These are phyloP conservation scores for Anthoceros angustus DNA, from an alignment of 225 moss, liverwort and hornwort species.

Conservation along the genomic window DNA sequence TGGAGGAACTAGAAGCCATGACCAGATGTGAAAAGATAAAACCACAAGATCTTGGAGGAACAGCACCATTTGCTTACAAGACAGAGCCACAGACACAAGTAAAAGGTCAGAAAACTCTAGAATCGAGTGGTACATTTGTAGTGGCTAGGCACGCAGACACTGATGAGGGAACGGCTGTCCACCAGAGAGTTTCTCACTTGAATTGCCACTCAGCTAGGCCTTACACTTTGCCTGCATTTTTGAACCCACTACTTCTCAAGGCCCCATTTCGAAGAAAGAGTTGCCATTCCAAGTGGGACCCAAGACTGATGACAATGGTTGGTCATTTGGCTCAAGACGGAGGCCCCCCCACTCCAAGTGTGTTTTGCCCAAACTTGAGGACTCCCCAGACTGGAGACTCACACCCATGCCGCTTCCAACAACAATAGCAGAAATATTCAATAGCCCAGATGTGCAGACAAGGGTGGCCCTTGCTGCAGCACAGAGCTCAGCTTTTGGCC, in stretches of 20 bases:
- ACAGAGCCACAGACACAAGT: not conserved
- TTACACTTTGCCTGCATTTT: not conserved
- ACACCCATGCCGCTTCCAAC: not conserved
- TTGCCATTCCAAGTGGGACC: not conserved
- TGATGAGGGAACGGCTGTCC: no score
- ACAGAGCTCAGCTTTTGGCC: no score
- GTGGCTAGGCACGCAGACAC: not conserved
- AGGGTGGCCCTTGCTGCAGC: no score
- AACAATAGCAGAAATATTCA: not conserved
- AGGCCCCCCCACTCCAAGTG: not conserved
- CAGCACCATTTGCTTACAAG: not conserved
- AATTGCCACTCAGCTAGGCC: not conserved
- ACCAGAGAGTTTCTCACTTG: not conserved
- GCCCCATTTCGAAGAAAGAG: not conserved
- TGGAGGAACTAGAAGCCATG: not conserved
- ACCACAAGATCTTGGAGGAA: conserved; percentile 1
- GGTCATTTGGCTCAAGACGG: not conserved
- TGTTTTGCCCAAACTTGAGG: not conserved
- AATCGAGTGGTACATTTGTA: not conserved
- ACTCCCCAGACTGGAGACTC: conserved; percentile 1
- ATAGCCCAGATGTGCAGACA: no score
- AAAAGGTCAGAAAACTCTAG: not conserved
- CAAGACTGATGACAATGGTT: not conserved
- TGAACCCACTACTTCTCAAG: not conserved
- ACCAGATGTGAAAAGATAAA: conserved; percentile 1